Evolutionary conservation across 176 grass and related monocot genomes (phyloP).

Genomic region (Calamus simplicifolius): DNA sequence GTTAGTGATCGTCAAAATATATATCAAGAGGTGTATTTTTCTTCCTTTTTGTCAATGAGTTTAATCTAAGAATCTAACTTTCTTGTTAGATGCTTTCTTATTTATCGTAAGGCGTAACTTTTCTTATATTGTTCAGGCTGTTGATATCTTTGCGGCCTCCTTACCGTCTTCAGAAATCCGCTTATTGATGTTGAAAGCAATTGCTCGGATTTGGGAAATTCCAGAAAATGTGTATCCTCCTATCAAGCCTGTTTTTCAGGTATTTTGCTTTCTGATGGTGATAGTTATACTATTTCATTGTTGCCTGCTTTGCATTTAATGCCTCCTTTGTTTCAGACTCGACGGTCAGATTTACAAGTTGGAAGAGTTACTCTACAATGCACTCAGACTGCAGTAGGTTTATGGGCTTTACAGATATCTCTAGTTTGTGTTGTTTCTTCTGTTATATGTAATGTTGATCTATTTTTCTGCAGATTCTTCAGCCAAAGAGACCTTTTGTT

Average conservation of each 20-base stretch:
- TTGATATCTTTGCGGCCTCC: constrained; percentile 70
- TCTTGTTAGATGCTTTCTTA: no score
- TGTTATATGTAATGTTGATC: constrained; percentile 4
- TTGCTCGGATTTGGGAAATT: constrained; percentile 47
- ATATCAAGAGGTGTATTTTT: constrained; percentile 56
- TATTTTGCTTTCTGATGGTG: constrained; percentile 5
- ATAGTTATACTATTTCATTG: no score
- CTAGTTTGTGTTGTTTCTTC: background rate
- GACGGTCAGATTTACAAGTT: constrained; percentile 49
- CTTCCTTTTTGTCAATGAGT: background rate
- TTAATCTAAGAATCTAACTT: background rate
- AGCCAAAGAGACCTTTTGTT: constrained; percentile 70
- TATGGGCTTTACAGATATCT: constrained; percentile 6
- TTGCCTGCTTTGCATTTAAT: constrained; percentile 4
- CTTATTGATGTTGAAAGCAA: constrained; percentile 50
- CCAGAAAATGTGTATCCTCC: constrained; percentile 26
- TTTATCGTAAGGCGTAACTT: background rate
- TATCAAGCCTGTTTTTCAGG: constrained; percentile 72
- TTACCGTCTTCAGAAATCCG: constrained; percentile 53
- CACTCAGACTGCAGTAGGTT: constrained; percentile 34
- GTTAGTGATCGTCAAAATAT: constrained; percentile 46
- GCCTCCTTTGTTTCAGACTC: constrained; percentile 28
- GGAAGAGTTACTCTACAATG: constrained; percentile 68
- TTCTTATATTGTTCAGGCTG: constrained; percentile 41
- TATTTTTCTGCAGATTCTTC: constrained; percentile 34